Evolutionary conservation across 108 stramenopile genomes (phyloP), one percentile per base, ranked within the genome.

Genomic region (Skeletonema costatum): DNA sequence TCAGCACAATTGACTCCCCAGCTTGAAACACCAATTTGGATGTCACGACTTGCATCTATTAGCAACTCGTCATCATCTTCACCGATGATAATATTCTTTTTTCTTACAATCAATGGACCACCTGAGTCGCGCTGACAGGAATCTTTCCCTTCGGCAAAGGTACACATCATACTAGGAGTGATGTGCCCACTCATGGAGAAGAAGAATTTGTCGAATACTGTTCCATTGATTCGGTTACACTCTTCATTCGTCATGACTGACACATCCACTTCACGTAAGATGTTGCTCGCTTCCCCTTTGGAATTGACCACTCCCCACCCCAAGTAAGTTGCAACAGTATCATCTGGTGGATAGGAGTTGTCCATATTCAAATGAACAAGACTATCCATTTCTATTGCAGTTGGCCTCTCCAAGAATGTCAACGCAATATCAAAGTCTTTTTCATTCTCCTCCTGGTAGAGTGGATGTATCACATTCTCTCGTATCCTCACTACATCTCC

Each of bases 1-100:
- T 60, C 33, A 11, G 71, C 77, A 66, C 77, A 78, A 10, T 39
- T 38, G 9, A 78, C 32, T 6, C 77, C 77, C 67, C 67, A 78
- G 3, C 61, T 64, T 1, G 62, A 32, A 4, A 78, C 68, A 48
- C 77, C 77, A 29, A 78, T 29, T 30, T 68, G 66, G 32, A 67
- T 19, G 21, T 61, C 73, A 56, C 16, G 5, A 42, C 46, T 33
- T 29, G 29, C 65, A 38, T 56, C 29, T n/a, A 2, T 25, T 25
- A 25, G 25, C 25, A 25, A 25, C 25, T 25, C 25, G 25, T 25
- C 25, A 0, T 25, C 25, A 25, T 25, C 25, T 25, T 25, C 25
- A 25, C 25, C 25, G 25, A 25, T 25, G 25, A 25, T 25, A 25
- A 25, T 25, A 25, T 25, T 25, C 25, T 25, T 25, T 25, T 25